Evolutionary conservation across 331 rosid genomes (phyloP).

Genomic region (Quercus lobata): DNA sequence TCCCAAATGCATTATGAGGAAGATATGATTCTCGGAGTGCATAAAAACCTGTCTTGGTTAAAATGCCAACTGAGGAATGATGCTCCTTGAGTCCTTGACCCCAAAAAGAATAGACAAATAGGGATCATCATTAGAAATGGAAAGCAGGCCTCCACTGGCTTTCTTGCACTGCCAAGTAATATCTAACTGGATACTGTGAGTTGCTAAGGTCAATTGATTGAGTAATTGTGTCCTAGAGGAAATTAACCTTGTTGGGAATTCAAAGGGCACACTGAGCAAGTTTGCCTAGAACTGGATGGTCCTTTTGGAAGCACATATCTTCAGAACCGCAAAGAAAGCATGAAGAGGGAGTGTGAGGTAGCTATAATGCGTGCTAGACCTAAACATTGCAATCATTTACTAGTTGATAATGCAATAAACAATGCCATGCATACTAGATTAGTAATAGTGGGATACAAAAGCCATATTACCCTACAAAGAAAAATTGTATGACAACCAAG

Average conservation of each 20-base stretch:
- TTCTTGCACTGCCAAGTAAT: background rate
- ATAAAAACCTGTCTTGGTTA: background rate
- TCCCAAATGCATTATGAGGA: background rate
- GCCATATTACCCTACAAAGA: background rate
- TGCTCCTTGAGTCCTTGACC: background rate
- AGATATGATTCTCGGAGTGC: background rate
- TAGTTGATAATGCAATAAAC: background rate
- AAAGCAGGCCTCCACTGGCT: background rate
- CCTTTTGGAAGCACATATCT: background rate
- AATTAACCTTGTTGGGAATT: background rate
- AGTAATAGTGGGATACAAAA: background rate
- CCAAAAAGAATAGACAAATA: background rate
- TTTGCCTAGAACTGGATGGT: background rate
- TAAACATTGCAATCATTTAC: background rate
- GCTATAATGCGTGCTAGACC: background rate
- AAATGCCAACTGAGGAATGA: background rate
- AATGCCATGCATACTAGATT: background rate
- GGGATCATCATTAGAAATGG: background rate
- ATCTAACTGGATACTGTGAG: background rate
- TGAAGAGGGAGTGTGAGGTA: background rate
- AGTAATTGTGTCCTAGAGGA: background rate
- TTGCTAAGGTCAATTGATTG: background rate
- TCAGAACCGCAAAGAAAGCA: background rate
- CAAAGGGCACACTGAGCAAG: background rate
- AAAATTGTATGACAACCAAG: background rate